These are phyloP conservation scores for Phytophthora palmivora DNA, from an alignment of 352 stramenopile genomes.

Conservation along the genomic window DNA sequence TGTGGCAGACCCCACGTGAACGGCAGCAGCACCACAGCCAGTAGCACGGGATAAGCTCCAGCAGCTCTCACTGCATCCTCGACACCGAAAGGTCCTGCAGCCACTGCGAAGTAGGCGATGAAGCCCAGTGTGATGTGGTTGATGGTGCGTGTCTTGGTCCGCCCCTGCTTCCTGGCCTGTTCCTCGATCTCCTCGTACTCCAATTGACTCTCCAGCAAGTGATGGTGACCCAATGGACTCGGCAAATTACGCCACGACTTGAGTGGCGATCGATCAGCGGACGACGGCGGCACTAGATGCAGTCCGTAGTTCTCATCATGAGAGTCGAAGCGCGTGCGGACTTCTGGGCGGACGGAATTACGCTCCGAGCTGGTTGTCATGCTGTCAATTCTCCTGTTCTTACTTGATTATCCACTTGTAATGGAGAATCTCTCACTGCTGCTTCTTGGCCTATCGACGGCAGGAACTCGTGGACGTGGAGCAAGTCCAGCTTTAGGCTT, in stretches of 20 bases:
- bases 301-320: conserved; percentile 54
- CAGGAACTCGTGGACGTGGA: conserved; percentile 3
- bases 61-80: conserved; percentile 80
- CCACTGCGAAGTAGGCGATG: conserved; percentile 87
- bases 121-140: conserved; percentile 86
- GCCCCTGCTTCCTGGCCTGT: conserved; percentile 34
- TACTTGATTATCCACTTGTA: not conserved
- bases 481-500: conserved; percentile 24
- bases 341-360: conserved; percentile 11
- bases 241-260: conserved; percentile 82
- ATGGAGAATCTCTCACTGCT: not conserved
- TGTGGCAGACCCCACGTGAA: conserved; percentile 88
- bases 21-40: conserved; percentile 75
- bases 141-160: conserved; percentile 67
- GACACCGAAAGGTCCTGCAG: conserved; percentile 78
- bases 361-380: conserved; percentile 18
- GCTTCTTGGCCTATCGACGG: conserved; percentile 9
- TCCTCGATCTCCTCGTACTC: conserved; percentile 49
- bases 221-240: conserved; percentile 53
- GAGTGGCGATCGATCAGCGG: conserved; percentile 73
- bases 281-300: conserved; percentile 78
- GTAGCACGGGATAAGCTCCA: conserved; percentile 70
- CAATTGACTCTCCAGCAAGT: conserved; percentile 54
- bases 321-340: conserved; percentile 76
- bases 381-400: no score